These are phyloP conservation scores for Tylopilus cervinicoccineus DNA, from an alignment of 768 basidiomycete genomes.

Conservation along the genomic window DNA sequence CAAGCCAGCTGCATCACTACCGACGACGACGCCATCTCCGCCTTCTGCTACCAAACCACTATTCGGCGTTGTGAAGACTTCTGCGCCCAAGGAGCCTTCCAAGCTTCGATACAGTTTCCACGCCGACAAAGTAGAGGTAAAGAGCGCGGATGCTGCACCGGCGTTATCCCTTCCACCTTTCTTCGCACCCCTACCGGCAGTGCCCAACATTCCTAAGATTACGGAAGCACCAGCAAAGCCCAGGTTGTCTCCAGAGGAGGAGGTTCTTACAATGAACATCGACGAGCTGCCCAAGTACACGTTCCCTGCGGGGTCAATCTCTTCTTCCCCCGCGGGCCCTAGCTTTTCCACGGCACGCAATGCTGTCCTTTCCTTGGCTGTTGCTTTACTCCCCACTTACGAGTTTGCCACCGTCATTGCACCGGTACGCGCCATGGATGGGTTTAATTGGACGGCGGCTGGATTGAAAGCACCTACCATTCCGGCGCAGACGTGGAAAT, in stretches of 20 bases:
- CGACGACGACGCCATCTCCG: conserved; percentile 14
- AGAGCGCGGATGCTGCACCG: conserved; percentile 10
- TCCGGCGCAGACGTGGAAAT: conserved; percentile 46
- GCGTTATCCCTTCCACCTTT: conserved; percentile 12
- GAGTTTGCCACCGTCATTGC: conserved; percentile 27
- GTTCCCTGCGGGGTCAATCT: conserved; percentile 18
- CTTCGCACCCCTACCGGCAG: conserved; percentile 29
- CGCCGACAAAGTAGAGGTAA: conserved; percentile 44
- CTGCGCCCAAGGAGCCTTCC: conserved; percentile 71
- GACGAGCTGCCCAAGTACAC: conserved; percentile 35
- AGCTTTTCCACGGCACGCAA: conserved; percentile 26
- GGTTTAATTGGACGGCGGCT: conserved; percentile 62
- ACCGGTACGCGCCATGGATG: conserved; percentile 27
- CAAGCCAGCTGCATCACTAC: conserved; percentile 6
- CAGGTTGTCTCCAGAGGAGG: conserved; percentile 26
- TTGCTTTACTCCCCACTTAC: conserved; percentile 44
- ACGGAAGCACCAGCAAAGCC: conserved; percentile 12
- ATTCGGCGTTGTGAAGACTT: conserved; percentile 39
- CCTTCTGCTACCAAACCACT: conserved; percentile 20
- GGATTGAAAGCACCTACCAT: conserved; percentile 46
- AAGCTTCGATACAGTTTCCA: conserved; percentile 73
- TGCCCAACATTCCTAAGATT: neutral
- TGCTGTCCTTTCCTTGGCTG: conserved; percentile 38
- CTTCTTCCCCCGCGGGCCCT: conserved; percentile 17
- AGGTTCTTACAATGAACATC: conserved; percentile 26